Evolutionary conservation across 495 filamentous ascomycete species (phyloP).

Genomic region (Apiosordaria backusii): DNA sequence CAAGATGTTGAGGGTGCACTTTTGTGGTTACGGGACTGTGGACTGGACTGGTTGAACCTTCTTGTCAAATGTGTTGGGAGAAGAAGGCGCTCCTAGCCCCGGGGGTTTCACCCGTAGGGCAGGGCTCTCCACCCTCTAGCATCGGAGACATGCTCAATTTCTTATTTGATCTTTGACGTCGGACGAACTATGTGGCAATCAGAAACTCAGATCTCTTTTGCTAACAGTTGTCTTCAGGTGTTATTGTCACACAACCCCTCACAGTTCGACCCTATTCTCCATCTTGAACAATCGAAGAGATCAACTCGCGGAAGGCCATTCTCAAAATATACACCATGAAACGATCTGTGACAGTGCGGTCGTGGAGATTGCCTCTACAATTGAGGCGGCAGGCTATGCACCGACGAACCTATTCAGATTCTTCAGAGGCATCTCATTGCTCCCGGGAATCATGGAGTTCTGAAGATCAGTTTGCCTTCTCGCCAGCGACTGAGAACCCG

Average conservation of each 20-base stretch:
- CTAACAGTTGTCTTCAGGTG: background rate
- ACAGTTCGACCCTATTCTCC: background rate
- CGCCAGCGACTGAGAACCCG: constrained; percentile 22
- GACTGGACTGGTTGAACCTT: background rate
- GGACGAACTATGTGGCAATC: background rate
- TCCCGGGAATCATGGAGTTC: constrained; percentile 21
- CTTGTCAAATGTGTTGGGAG: background rate
- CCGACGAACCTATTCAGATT: constrained; percentile 34
- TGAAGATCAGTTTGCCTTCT: constrained; percentile 28
- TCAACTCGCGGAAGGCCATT: background rate
- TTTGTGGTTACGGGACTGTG: too few relatives aligned
- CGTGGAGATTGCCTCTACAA: background rate
- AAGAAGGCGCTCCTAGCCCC: background rate
- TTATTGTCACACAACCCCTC: background rate
- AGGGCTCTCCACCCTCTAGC: background rate
- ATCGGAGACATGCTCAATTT: background rate
- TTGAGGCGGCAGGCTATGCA: constrained; percentile 27
- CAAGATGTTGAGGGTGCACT: background rate
- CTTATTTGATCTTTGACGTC: background rate
- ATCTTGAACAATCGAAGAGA: background rate
- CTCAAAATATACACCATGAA: background rate
- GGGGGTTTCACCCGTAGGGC: background rate
- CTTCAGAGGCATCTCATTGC: constrained; percentile 30
- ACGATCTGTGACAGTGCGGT: background rate
- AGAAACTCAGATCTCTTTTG: background rate